Percentiles rank a stretch among this genome's conserved stretches.
These are phyloP conservation scores for Aspergillus sp. DNA, from an alignment of 2,329 filamentous ascomycete species.

Conservation along the genomic window DNA sequence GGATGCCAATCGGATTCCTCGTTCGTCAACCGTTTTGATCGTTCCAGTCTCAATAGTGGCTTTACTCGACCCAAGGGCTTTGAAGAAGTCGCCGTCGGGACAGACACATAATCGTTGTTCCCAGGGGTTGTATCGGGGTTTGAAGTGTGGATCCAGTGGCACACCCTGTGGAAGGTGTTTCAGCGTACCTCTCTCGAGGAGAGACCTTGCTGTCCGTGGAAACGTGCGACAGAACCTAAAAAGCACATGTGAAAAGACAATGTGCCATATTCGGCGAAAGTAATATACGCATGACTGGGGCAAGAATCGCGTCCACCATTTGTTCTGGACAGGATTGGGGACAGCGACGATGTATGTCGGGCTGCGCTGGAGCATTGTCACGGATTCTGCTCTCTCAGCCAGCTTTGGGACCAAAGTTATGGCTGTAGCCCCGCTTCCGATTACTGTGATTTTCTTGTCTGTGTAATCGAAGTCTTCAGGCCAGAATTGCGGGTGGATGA, in stretches of 20 bases:
- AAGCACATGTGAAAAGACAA: constrained; percentile 41
- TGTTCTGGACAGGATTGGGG: constrained; percentile 22
- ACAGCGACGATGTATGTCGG: constrained; percentile 58
- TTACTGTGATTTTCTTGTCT: constrained; percentile 59
- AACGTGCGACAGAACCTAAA: constrained; percentile 46
- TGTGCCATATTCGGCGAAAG: constrained; percentile 35
- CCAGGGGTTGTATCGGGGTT: constrained; percentile 56
- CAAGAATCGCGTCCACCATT: background rate
- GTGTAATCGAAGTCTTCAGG: constrained; percentile 56
- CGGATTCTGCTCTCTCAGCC: constrained; percentile 53
- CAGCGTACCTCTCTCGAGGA: constrained; percentile 40
- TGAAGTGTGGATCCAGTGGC: constrained; percentile 52
- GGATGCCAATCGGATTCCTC: constrained; percentile 40
- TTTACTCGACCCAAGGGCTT: constrained; percentile 40
- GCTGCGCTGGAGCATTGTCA: constrained; percentile 72
- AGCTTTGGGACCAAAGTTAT: constrained; percentile 65
- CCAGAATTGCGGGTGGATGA: constrained; percentile 67
- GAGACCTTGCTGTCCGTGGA: constrained; percentile 40
- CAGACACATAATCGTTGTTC: constrained; percentile 66
- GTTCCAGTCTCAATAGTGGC: constrained; percentile 46
- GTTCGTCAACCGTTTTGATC: constrained; percentile 41
- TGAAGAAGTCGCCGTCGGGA: constrained; percentile 52
- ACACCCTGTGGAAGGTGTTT: constrained; percentile 41
- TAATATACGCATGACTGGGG: constrained; percentile 4
- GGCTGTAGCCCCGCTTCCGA: constrained; percentile 70